Conservation (phyloP, 2,329 filamentous ascomycete species). For the Beauveria sp. region DNA sequence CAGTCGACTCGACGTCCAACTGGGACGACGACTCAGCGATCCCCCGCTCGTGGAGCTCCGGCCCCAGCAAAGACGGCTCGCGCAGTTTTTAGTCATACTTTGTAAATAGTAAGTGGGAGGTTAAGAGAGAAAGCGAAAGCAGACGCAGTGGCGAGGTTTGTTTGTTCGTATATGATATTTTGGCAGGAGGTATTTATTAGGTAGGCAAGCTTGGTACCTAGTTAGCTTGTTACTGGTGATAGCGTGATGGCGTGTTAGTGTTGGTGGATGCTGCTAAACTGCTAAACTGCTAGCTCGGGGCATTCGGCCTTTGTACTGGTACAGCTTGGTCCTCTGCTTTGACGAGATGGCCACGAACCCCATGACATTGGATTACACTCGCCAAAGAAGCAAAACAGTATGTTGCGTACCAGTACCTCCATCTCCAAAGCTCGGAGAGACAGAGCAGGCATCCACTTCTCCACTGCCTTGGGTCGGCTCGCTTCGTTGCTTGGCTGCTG, state of each 20-base stretch:
- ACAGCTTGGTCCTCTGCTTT: neutral
- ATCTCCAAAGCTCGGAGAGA: neutral
- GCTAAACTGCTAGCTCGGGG: neutral
- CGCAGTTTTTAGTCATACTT: neutral
- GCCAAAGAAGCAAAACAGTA: neutral
- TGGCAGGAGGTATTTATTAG: neutral
- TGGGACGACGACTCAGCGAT: slow-evolving; percentile 4
- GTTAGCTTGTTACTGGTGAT: too few species aligned
- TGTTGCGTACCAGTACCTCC: neutral
- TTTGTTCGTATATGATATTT: too few species aligned
- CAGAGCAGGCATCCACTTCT: neutral
- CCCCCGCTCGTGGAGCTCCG: neutral
- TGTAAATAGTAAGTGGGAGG: neutral
- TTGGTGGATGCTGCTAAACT: neutral
- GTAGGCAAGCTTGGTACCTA: neutral
- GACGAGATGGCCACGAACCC: too few species aligned
- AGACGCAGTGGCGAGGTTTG: neutral
- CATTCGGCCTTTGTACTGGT: neutral
- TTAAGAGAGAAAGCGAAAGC: neutral
- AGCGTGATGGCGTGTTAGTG: neutral
- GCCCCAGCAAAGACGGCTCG: neutral
- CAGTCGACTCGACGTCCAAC: neutral
- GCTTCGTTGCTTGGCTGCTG: slow-evolving; percentile 3
- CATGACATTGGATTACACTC: too few species aligned
- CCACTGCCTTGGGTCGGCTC: slow-evolving; percentile 8